phyloP scores from a whole-genome alignment of 31 red algal genomes.

The Asparagopsis taxiformis region DNA sequence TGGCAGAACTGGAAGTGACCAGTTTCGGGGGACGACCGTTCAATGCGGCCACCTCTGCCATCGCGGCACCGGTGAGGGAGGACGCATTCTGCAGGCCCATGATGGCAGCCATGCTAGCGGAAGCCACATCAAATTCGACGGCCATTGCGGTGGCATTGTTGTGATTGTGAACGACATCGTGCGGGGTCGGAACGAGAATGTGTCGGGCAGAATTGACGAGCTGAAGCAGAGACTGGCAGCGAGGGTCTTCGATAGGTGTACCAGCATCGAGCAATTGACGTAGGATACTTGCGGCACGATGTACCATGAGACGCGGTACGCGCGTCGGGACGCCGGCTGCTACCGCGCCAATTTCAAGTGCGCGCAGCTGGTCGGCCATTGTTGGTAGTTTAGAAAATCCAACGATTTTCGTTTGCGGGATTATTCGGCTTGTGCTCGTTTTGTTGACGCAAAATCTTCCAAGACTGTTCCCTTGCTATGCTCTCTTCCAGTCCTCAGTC shows the following conservation, averaged over 20 bases:
- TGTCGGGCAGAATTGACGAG: slow-evolving; percentile 55
- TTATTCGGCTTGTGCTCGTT: no score
- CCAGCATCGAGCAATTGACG: slow-evolving; percentile 54
- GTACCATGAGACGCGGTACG: slow-evolving; percentile 50
- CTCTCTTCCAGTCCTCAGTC: no score
- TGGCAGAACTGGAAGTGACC: slow-evolving; percentile 1
- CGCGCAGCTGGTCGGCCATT: no score
- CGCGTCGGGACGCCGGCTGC: slow-evolving; percentile 42
- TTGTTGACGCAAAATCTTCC: no score
- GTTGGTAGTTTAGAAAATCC: no score
- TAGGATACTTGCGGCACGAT: slow-evolving; percentile 36
- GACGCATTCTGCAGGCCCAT: slow-evolving; percentile 50
- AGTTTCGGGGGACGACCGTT: not conserved
- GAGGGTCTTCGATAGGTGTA: slow-evolving; percentile 26
- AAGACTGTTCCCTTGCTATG: no score
- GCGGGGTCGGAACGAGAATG: slow-evolving; percentile 29
- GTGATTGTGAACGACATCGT: no score
- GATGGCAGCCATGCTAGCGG: slow-evolving; percentile 56
- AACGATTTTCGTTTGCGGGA: no score
- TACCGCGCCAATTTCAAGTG: slow-evolving; percentile 40
- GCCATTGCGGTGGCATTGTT: slow-evolving; percentile 48
- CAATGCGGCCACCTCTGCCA: slow-evolving; percentile 13
- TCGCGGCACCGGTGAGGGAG: slow-evolving; percentile 38
- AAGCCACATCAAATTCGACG: slow-evolving; percentile 46
- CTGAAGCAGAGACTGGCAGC: slow-evolving; percentile 42